phyloP scores from a whole-genome alignment of 306 rosid genomes.

The Cucurbita maxima region DNA sequence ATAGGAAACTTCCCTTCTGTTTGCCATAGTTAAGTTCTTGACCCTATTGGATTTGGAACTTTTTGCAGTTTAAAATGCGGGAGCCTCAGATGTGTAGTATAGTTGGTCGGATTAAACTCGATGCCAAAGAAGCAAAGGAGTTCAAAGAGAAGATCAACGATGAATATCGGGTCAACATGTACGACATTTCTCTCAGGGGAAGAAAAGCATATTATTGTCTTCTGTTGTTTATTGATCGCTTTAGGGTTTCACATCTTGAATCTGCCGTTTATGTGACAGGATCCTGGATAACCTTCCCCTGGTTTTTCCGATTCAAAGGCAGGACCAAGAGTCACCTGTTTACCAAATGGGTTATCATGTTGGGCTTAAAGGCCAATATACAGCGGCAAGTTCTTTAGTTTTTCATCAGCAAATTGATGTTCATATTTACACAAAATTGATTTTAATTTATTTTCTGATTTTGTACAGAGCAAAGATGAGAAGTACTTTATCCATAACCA shows the following conservation, averaged over 20 bases:
- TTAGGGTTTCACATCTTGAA: neutral
- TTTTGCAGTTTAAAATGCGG: constrained; percentile 85
- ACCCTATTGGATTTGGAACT: constrained; percentile 7
- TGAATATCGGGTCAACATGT: constrained; percentile 97
- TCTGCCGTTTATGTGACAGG: constrained; percentile 30
- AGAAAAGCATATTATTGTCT: neutral
- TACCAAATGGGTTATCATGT: constrained; percentile 83
- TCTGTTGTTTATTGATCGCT: neutral
- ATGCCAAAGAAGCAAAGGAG: constrained; percentile 70
- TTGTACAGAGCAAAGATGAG: constrained; percentile 70
- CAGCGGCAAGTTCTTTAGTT: constrained; percentile 39
- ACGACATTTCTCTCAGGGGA: neutral
- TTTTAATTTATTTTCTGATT: constrained; percentile 10
- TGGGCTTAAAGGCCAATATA: constrained; percentile 75
- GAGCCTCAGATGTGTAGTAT: constrained; percentile 79
- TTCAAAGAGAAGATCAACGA: constrained; percentile 89
- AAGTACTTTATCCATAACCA: constrained; percentile 79
- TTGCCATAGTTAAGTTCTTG: neutral
- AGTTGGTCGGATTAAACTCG: constrained; percentile 37
- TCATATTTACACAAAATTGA: neutral
- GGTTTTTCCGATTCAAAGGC: constrained; percentile 62
- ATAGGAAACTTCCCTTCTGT: neutral
- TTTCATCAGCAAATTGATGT: constrained; percentile 4
- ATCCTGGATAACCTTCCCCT: constrained; percentile 92
- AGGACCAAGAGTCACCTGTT: constrained; percentile 59